Base-by-base conservation (phyloP, 352 stramenopile genomes). In the Globisporangium ultimum region DNA sequence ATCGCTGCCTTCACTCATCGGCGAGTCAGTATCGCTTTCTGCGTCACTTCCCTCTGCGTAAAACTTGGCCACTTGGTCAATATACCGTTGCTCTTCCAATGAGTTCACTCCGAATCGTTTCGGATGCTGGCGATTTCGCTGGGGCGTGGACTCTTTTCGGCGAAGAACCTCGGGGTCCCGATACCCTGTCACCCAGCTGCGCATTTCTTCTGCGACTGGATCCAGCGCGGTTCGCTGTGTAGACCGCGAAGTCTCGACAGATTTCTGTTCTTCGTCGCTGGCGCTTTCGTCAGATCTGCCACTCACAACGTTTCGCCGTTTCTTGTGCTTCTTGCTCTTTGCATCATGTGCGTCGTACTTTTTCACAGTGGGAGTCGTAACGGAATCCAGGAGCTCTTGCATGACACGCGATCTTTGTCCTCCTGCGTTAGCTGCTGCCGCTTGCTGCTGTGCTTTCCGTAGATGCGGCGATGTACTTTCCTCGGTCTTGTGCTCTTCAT, bases 121-220 rank as follows among this genome's bases (percentile, higher is more conserved):
- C 0, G 72, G 66, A 28, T 61, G 53, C 13, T 67, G 74, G 14
- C 77, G 76, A 48, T 74, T 78, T 32, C 72, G 67, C 57, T 73
- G 66, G 13, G 66, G 56, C 63, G 87, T 66, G 9, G 60, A 65
- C 61, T 88, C 78, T 53, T 87, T 88, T 12, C 77, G 75, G 15
- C 68, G 64, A 28, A 91, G 57, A 34, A 89, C 77, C 6, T 76
- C 78, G 4, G 79, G 77, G 50, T 88, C 69, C 1, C 78, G 71
- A 36, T 75, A 71, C 0, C 79, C 77, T 18, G 62, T 66, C 32
- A 89, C 79, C 81, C 81, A 89, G 36, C 61, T 76, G 28, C 72
- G 22, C 77, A 88, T 88, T 49, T 91, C 78, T 0, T 50, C 58
- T 0, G 47, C 63, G 6, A 77, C 73, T 18, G 54, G 51, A 47